These are phyloP conservation scores for Rutstroemia sp. DNA, from an alignment of 2,329 filamentous ascomycete species.

Conservation along the genomic window DNA sequence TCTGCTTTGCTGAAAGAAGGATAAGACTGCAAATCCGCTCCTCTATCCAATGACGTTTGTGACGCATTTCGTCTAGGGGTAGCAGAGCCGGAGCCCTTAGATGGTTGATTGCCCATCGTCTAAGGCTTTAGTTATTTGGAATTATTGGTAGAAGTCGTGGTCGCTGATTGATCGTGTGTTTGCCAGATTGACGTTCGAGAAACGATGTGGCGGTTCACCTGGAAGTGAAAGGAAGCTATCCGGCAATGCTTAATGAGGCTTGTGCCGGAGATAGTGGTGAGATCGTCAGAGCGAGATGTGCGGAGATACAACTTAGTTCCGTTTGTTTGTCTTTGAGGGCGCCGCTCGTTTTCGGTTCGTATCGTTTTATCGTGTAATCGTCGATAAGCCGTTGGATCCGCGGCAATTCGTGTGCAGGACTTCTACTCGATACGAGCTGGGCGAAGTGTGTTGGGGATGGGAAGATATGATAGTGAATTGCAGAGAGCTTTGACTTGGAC, in stretches of 20 bases:
- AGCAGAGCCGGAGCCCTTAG: constrained; percentile 32
- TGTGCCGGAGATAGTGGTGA: background rate
- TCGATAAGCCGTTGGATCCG: background rate
- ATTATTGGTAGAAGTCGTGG: background rate
- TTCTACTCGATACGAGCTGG: background rate
- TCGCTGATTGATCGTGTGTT: background rate
- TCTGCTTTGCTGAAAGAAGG: constrained; percentile 89
- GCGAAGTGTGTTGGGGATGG: background rate
- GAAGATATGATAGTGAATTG: background rate
- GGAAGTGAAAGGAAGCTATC: background rate
- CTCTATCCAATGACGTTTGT: constrained; percentile 25
- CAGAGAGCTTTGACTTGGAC: background rate
- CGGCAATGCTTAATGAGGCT: background rate
- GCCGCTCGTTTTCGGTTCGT: background rate
- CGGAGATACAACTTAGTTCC: constrained; percentile 1
- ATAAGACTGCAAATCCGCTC: constrained; percentile 61
- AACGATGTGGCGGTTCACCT: background rate
- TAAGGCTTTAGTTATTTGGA: background rate
- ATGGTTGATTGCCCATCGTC: constrained; percentile 69
- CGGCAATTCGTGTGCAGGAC: background rate
- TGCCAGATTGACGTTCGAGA: background rate
- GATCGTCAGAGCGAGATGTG: background rate
- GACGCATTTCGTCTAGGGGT: constrained; percentile 26
- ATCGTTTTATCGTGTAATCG: background rate
- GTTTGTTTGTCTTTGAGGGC: background rate